phyloP scores from a whole-genome alignment of 805 yeast species.

The Jamesozyma rosinii region DNA sequence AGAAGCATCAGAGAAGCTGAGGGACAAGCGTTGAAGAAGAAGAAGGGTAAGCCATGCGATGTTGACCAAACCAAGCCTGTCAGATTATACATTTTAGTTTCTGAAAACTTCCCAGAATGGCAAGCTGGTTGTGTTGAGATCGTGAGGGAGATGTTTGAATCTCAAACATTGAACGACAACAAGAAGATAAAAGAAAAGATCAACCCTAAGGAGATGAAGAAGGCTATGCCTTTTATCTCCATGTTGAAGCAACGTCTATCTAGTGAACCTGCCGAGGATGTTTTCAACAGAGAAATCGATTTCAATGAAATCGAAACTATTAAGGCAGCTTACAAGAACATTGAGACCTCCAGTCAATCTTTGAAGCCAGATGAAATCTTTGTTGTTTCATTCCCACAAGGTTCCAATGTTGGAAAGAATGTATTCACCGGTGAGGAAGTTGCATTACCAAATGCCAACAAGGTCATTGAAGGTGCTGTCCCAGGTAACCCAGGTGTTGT shows the following conservation, averaged over 20 bases:
- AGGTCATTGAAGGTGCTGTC: conserved; percentile 70
- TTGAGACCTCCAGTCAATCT: conserved; percentile 58
- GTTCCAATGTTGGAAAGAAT: conserved; percentile 53
- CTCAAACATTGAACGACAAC: conserved; percentile 55
- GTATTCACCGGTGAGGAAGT: conserved; percentile 60
- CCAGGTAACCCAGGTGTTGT: conserved; percentile 91
- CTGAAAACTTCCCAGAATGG: conserved; percentile 90
- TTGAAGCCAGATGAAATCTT: conserved; percentile 47
- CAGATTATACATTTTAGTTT: conserved; percentile 60
- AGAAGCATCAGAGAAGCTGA: conserved; percentile 90
- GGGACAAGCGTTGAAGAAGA: conserved; percentile 72
- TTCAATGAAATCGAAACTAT: conserved; percentile 70
- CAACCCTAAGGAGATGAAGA: conserved; percentile 81
- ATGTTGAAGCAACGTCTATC: conserved; percentile 69
- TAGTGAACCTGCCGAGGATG: conserved; percentile 61
- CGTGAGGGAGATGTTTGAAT: conserved; percentile 66
- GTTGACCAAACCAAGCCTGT: conserved; percentile 69
- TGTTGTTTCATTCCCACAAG: conserved; percentile 55
- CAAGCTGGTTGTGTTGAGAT: conserved; percentile 70
- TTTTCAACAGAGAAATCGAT: conserved; percentile 80
- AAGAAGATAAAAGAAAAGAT: conserved; percentile 53
- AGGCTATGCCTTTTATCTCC: conserved; percentile 96
- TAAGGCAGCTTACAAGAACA: conserved; percentile 43
- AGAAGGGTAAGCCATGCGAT: conserved; percentile 74
- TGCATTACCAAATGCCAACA: conserved; percentile 50